phyloP scores from a whole-genome alignment of 768 basidiomycete species.

The Trametes maxima region DNA sequence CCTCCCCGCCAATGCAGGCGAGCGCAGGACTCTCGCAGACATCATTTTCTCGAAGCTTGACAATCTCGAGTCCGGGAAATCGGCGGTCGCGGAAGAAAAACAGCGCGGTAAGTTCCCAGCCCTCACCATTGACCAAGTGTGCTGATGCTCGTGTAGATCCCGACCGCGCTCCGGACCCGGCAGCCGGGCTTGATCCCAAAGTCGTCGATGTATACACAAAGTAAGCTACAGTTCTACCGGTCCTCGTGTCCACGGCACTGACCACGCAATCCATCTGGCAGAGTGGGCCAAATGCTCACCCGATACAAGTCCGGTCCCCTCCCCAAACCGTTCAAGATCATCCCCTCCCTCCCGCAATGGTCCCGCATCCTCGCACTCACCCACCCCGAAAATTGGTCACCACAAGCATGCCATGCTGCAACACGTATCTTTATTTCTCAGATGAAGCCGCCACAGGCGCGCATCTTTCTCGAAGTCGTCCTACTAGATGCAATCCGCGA shows the following conservation, averaged over 20 bases:
- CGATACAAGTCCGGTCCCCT: constrained; percentile 93
- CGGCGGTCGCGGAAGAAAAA: constrained; percentile 61
- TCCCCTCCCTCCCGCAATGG: constrained; percentile 95
- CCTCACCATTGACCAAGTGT: constrained; percentile 11
- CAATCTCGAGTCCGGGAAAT: constrained; percentile 53
- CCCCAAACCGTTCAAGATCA: constrained; percentile 97
- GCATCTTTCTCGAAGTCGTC: constrained; percentile 90
- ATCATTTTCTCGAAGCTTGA: constrained; percentile 96
- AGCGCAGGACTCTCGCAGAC: constrained; percentile 89
- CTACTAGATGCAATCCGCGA: constrained; percentile 87
- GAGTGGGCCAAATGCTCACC: constrained; percentile 82
- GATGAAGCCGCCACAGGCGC: constrained; percentile 93
- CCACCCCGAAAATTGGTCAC: constrained; percentile 90
- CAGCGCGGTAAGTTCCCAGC: constrained; percentile 48
- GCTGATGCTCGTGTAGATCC: constrained; percentile 40
- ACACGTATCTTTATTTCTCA: constrained; percentile 96
- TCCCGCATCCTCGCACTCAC: constrained; percentile 94
- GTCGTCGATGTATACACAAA: constrained; percentile 93
- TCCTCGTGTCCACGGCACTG: neutral
- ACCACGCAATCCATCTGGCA: constrained; percentile 35
- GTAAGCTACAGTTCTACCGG: constrained; percentile 47
- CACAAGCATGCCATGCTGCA: constrained; percentile 92
- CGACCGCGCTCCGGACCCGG: constrained; percentile 61
- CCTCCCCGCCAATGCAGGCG: constrained; percentile 71
- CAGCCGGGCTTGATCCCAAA: constrained; percentile 86